Base-by-base conservation (phyloP, 768 basidiomycete species). In the Psilocybe sp. region DNA sequence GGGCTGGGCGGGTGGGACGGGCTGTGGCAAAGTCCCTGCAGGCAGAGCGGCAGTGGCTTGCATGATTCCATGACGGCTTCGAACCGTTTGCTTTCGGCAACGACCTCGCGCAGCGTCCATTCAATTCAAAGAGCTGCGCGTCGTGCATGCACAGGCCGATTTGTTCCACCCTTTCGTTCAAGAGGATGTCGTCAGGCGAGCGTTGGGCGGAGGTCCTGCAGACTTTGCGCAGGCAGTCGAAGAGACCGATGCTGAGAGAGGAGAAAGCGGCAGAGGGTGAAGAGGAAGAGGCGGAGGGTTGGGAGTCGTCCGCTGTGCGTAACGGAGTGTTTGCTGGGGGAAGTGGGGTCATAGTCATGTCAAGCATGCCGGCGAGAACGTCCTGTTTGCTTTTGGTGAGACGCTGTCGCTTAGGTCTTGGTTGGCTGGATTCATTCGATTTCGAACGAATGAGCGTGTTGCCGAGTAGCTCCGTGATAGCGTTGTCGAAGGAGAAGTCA, bases 111-210 rank as follows among this genome's bases (percentile, higher is more conserved):
- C 59, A 76, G 68, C 8, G 85, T 81, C 92, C 92, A 94, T 33
- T 81, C n/a, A n/a, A n/a, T n/a, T n/a, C 75, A 44, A 93, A 72
- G 14, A 94, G 74, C 46, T 87, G 75, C 50, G 78, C 69, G 58
- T 93, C 92, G 6, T 76, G 85, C 18, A 74, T 69, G 56, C 86
- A 89, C 13, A 78, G 60, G 44, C 86, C 77, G 73, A 94, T 87
- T 49, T 80, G 78, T 53, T 89, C 89, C 64, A 84, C 84, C 60
- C 84, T 82, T 18, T 74, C 69, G 56, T 91, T 89, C 19, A 89
- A 67, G 44, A 60, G 36, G 34, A 28, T 5, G 31, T 51, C 20
- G 15, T 46, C 15, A 16, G 43, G 40, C 32, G 49, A 32, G 40
- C 76, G 70, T 49, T 84, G 76, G 46, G 81, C 74, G 19, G 70